A percentile compares a stretch with the other conserved stretches of the same genome.
Evolutionary conservation across 495 filamentous ascomycete genomes (phyloP).

Genomic region (Pseudevernia furfuracea): DNA sequence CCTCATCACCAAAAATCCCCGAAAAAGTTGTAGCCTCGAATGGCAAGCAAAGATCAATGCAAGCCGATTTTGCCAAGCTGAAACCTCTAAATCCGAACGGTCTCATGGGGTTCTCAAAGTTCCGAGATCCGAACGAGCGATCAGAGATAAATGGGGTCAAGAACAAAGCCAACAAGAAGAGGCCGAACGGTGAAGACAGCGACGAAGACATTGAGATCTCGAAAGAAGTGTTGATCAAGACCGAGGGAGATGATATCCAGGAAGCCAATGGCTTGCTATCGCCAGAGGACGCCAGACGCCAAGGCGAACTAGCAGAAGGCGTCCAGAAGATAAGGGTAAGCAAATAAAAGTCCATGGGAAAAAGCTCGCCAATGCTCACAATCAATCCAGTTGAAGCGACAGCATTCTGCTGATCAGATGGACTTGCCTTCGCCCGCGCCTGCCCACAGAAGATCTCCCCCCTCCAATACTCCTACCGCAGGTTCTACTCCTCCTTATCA

Average conservation of each 20-base stretch:
- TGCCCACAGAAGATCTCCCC: conserved; percentile 33
- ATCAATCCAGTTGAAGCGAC: conserved; percentile 72
- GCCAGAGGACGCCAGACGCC: conserved; percentile 71
- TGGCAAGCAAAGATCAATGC: conserved; percentile 65
- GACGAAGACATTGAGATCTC: conserved; percentile 69
- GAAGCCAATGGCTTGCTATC: conserved; percentile 52
- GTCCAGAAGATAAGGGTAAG: conserved; percentile 87
- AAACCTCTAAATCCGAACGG: conserved; percentile 73
- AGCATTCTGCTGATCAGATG: conserved; percentile 77
- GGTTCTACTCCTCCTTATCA: conserved; percentile 37
- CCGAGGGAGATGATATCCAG: conserved; percentile 67
- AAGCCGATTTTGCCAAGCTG: conserved; percentile 77
- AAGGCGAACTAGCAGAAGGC: conserved; percentile 83
- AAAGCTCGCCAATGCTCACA: conserved; percentile 17
- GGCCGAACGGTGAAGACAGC: conserved; percentile 38
- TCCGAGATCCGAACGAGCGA: conserved; percentile 61
- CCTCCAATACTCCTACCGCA: conserved; percentile 42
- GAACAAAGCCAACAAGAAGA: conserved; percentile 36
- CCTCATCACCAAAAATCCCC: conserved; percentile 51
- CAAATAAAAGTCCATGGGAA: conserved; percentile 12
- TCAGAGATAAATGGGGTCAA: conserved; percentile 46
- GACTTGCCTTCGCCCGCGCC: conserved; percentile 38
- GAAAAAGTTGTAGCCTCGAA: conserved; percentile 46
- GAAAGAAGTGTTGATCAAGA: conserved; percentile 56
- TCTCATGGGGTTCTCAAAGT: conserved; percentile 81